Percentiles rank a stretch among this genome's conserved stretches.
These are phyloP conservation scores for Dendrobium huoshanense DNA, from an alignment of 106 monocot species.

Conservation along the genomic window DNA sequence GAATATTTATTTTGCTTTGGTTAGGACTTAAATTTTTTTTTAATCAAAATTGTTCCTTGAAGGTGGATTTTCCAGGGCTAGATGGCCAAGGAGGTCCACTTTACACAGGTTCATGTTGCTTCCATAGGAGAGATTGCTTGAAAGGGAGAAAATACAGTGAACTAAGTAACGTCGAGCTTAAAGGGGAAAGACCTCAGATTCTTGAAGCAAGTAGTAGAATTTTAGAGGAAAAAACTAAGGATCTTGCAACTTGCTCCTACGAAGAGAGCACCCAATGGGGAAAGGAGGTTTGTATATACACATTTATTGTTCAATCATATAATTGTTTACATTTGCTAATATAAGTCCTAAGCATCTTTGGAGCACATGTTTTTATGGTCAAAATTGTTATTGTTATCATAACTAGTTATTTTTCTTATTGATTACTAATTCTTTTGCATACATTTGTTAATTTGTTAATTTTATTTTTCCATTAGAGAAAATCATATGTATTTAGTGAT, in stretches of 20 bases:
- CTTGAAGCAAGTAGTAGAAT: background rate
- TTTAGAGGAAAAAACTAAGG: slow-evolving; percentile 23
- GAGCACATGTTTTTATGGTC: background rate
- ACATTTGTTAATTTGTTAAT: background rate
- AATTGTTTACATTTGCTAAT: background rate
- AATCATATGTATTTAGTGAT: background rate
- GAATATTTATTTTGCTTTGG: background rate
- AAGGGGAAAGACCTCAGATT: background rate
- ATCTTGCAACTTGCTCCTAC: slow-evolving; percentile 24
- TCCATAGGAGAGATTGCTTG: slow-evolving; percentile 36
- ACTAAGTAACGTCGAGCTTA: slow-evolving; percentile 1
- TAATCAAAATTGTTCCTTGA: background rate
- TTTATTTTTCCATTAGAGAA: background rate
- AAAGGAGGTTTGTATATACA: slow-evolving; percentile 26
- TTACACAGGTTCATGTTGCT: slow-evolving; percentile 38
- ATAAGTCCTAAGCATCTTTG: background rate
- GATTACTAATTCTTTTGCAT: background rate
- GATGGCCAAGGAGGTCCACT: slow-evolving; percentile 33
- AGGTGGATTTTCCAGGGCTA: slow-evolving; percentile 48
- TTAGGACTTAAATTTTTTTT: background rate
- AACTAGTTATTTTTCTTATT: background rate
- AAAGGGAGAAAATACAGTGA: slow-evolving; percentile 16
- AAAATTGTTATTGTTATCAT: background rate
- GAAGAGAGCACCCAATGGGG: slow-evolving; percentile 47
- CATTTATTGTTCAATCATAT: no score